Conservation (phyloP, 2,329 filamentous ascomycete genomes). For the Gnomoniopsis sp. region DNA sequence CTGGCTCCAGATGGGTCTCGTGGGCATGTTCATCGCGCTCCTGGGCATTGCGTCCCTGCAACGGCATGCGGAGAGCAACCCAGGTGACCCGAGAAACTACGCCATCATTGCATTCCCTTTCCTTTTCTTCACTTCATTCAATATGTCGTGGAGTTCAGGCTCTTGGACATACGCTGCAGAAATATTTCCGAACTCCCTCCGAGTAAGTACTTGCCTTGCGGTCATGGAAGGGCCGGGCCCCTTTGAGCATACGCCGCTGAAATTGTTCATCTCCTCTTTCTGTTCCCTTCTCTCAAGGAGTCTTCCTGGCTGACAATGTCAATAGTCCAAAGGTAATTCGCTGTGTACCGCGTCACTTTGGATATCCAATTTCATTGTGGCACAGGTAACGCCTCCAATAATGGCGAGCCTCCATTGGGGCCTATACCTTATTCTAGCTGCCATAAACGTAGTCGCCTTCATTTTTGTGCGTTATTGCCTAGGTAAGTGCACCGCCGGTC, state of each 20-base stretch:
- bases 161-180: constrained; percentile 30
- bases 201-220: constrained; percentile 20
- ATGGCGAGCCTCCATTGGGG: constrained; percentile 25
- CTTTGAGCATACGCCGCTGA: too few relatives aligned
- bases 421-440: constrained; percentile 25
- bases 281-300: too few relatives aligned
- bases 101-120: constrained; percentile 28
- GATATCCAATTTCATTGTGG: constrained; percentile 29
- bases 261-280: too few relatives aligned
- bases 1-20: constrained; percentile 27
- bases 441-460: constrained; percentile 26
- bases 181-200: constrained; percentile 28
- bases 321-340: constrained; percentile 27
- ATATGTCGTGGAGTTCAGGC: constrained; percentile 29
- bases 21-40: constrained; percentile 27
- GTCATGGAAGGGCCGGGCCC: too few relatives aligned
- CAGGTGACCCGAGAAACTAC: constrained; percentile 24
- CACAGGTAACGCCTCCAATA: constrained; percentile 23
- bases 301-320: neutral
- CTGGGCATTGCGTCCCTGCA: constrained; percentile 27
- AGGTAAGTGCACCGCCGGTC: neutral
- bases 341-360: constrained; percentile 28
- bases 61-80: constrained; percentile 25
- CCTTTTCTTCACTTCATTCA: constrained; percentile 29
- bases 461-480: constrained; percentile 26